Evolutionary conservation across 495 filamentous ascomycete genomes (phyloP).

Genomic region (Acidomyces sp.): DNA sequence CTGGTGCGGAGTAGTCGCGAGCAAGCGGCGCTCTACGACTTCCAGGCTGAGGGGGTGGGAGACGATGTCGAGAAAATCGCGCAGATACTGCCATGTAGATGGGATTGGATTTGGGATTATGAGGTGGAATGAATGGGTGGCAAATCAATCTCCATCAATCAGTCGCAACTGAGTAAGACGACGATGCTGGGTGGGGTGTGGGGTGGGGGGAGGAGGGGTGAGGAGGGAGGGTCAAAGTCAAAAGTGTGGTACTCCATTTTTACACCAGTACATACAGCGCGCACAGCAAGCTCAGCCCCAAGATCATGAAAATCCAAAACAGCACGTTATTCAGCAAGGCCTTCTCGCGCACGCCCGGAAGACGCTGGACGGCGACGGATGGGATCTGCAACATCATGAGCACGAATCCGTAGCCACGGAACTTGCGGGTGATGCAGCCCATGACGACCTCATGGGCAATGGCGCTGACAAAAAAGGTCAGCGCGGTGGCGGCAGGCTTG

Average conservation of each 20-base stretch:
- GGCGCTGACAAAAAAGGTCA: constrained; percentile 84
- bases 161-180: too few relatives aligned
- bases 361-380: constrained; percentile 81
- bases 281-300: constrained; percentile 67
- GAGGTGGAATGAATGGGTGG: too few relatives aligned
- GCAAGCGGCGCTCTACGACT: constrained; percentile 19
- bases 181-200: too few relatives aligned
- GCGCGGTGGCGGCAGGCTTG: constrained; percentile 65
- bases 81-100: too few relatives aligned
- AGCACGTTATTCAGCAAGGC: constrained; percentile 79
- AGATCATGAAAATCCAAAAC: constrained; percentile 93
- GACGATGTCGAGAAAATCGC: constrained; percentile 18
- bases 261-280: constrained; percentile 44
- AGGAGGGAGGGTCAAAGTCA: too few relatives aligned
- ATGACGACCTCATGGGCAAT: constrained; percentile 90
- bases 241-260: too few relatives aligned
- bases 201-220: too few relatives aligned
- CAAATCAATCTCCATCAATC: too few relatives aligned
- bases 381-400: constrained; percentile 95
- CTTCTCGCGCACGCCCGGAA: constrained; percentile 55
- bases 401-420: constrained; percentile 84
- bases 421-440: constrained; percentile 95
- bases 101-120: too few relatives aligned
- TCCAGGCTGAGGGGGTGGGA: constrained; percentile 8
- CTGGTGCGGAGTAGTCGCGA: constrained; percentile 19